phyloP scores from a whole-genome alignment of 176 grass and related monocot species.

The Zea luxurians region DNA sequence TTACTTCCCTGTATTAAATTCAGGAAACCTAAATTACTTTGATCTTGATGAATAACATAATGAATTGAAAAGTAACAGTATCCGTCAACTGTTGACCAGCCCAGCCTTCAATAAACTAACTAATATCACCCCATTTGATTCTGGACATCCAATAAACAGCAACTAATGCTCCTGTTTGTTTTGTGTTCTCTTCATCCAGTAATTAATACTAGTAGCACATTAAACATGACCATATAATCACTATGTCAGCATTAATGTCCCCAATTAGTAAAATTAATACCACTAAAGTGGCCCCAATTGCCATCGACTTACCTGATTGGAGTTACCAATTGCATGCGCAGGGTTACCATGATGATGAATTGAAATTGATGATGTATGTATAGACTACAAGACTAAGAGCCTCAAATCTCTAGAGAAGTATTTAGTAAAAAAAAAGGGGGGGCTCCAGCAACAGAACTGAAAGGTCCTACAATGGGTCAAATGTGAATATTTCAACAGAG shows the following conservation, averaged over 20 bases:
- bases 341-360: not conserved
- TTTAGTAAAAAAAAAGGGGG: not conserved
- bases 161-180: not conserved
- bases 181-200: not conserved
- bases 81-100: not conserved
- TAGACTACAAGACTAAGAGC: not conserved
- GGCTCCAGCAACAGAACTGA: conserved; percentile 6
- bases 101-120: conserved; percentile 15
- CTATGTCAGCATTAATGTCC: not conserved
- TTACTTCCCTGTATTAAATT: conserved; percentile 21
- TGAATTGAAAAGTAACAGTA: conserved; percentile 15
- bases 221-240: conserved; percentile 1
- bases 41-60: conserved; percentile 23
- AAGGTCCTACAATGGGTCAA: conserved; percentile 1
- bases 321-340: not conserved
- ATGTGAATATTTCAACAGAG: conserved; percentile 15
- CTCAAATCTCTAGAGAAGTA: conserved; percentile 17
- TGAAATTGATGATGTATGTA: conserved; percentile 14
- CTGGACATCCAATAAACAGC: not conserved
- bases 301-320: not conserved
- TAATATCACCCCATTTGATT: not conserved
- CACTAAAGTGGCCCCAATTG: not conserved
- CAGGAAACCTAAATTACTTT: not conserved
- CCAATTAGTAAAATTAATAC: conserved; percentile 1
- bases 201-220: not conserved